Evolutionary conservation across 129 eudicot species (phyloP), one percentile per base, ranked within the genome.

Genomic region (Chrysanthemum seticuspe): DNA sequence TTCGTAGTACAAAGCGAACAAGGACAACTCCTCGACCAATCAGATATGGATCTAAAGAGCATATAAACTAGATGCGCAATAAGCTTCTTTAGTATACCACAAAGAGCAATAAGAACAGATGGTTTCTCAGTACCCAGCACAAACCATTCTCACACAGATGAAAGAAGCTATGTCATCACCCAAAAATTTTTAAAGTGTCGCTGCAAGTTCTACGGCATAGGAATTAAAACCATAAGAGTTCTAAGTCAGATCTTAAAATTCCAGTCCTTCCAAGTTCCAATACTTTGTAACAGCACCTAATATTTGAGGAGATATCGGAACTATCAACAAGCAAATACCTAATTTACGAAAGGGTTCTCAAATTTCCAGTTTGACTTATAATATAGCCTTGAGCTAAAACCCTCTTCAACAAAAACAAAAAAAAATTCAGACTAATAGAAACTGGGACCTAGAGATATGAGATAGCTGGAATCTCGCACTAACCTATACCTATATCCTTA

Each of bases 1-100:
- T 53, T 18, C 44, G 27, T 44, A 52, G 27, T 52, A 5, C 63
- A 19, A 58, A 21, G 10, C 3, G 34, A 53, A 74, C 44, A 7
- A 5, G 50, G 31, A 62, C 51, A 29, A 36, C 65, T 9, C 23
- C 47, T 68, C 9, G 72, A 21, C 11, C 23, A 68, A 3, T 68
- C 72, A 49, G 45, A 19, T 68, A 47, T 10, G 52, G 14, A 65
- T 40, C 70, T 16, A n/a, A 65, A 36, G 51, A 65, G 55, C 71
- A 48, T 47, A 45, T 48, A 67, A 47, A 34, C 71, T 14, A 57
- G 13, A 56, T 56, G 23, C 3, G 62, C 5, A 25, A 45, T 40
- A 19, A 40, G 5, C 36, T 8, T 59, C n/a, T 21, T 49, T 49
- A 21, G 6, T 2, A 48, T 27, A 64, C 62, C 62, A 62, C 18